Conservation (phyloP, 2,329 filamentous ascomycete genomes). For the Davidsoniella australis region DNA sequence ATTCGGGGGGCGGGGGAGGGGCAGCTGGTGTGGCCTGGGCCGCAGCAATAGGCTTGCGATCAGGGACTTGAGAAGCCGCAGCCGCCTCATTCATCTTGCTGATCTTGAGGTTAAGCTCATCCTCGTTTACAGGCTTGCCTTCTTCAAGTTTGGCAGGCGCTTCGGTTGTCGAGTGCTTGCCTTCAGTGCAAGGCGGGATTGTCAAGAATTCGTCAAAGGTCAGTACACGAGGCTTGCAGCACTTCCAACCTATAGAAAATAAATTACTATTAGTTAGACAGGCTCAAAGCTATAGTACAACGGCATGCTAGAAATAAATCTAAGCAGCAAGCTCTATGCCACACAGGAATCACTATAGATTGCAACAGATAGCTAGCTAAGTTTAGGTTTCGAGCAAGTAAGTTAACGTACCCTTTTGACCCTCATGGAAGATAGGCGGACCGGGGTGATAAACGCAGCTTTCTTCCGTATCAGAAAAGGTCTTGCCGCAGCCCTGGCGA, state of each 20-base stretch:
- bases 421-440: conserved; percentile 89
- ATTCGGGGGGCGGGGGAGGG: conserved; percentile 52
- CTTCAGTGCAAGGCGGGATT: conserved; percentile 82
- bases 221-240: conserved; percentile 90
- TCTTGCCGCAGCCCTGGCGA: conserved; percentile 88
- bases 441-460: conserved; percentile 84
- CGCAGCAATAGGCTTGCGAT: conserved; percentile 23
- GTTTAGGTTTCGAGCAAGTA: background rate
- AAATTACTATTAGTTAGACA: background rate
- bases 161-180: conserved; percentile 82
- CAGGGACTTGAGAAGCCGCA: conserved; percentile 23
- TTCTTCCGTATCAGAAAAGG: conserved; percentile 59
- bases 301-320: background rate
- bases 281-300: background rate
- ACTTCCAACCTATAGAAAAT: conserved; percentile 67
- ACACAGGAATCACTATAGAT: too few relatives aligned
- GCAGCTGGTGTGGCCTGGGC: conserved; percentile 30
- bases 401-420: conserved; percentile 71
- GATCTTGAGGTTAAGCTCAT: conserved; percentile 26
- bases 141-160: conserved; percentile 43
- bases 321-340: background rate
- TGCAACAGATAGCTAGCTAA: background rate
- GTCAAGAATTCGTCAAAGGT: conserved; percentile 96
- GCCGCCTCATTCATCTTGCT: conserved; percentile 36
- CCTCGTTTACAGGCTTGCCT: conserved; percentile 29